Base-by-base conservation (phyloP, 164 flowering plant genomes). In the Litsea cubeba region DNA sequence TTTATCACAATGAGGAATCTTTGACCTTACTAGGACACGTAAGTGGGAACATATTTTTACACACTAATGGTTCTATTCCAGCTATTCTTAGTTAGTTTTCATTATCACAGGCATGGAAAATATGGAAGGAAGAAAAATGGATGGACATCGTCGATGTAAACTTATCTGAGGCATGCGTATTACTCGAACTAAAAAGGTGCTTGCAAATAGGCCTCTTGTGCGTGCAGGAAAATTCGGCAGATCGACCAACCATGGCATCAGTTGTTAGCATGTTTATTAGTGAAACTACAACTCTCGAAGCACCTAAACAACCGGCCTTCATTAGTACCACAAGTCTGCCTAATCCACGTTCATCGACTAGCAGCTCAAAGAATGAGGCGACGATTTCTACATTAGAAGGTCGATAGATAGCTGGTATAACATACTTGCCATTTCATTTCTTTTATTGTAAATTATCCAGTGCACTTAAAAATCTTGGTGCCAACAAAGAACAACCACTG, bases 271-370 rank as follows among this genome's bases (percentile, higher is more conserved):
- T 75, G 69, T 58, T 76, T 32, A 65, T 46, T 5, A 58, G 66
- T 57, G 75, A 57, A 7, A 49, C 58, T 17, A 5, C 35, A 12
- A 58, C 58, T 49, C 69, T 76, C 32, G 80, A 83, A 12, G 76
- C 72, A 50, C 82, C 81, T 35, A 80, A 77, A 49, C 72, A 78
- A 74, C 79, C 74, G 15, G 85, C 84, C 2, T 74, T 73, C 1
- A 72, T 74, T 46, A n/a, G n/a, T n/a, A 78, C 77, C 2, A 68
- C 67, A 1, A 71, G 50, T 35, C 1, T 1, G 7, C 4, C 10
- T 25, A 15, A 0, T 50, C 50, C 72, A 51, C 5, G 2, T n/a
- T 46, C 57, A 28, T 11, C 3, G 1, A 70, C 1, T 3, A 51
- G 46, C 10, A 35, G 3, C 8, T 12, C 66, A 25, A 64, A 64